Base-by-base conservation (phyloP, 1,139 yeast genomes). In the Yamadazyma blattariae region DNA sequence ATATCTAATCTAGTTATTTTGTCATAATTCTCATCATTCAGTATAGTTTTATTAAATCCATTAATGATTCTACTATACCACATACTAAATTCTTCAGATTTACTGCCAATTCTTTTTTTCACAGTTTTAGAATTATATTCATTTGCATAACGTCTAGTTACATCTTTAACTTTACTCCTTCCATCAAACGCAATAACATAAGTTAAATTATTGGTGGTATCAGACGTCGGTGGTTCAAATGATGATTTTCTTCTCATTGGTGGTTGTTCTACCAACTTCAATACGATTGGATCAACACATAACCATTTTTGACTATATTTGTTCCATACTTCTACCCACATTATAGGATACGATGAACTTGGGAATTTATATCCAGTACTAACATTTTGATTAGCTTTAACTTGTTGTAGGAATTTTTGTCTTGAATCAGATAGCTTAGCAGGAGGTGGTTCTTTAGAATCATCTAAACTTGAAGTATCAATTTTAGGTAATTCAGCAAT, bases 301-400 rank as follows among this genome's bases (percentile, higher is more conserved):
- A 88, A 72, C 95, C 97, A 90, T 41, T 73, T 75, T 40, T 78
- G 72, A 5, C 78, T 60, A 40, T 72, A 77, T 34, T 73, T 73
- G 54, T 92, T 92, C 95, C 96, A 92, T 0, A 86, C 96, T 56
- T 92, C 99, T 12, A 79, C 81, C 98, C 98, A 92, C 52, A 84
- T 88, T 0, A 88, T 69, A 0, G 97, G 97, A 50, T 65, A 82
- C 4, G 56, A 50, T 0, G 77, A 63, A 15, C 59, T 58, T 7
- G 57, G 42, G 29, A 40, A 46, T 32, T 37, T 37, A 25, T 40
- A 43, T 15, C 27, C 27, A 15, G 36, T 41, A 5, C 7, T 5
- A 10, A 25, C 15, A 12, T 27, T 18, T 17, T 35, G 15, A 35
- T 32, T 19, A 4, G 40, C 30, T 39, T 19, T 41, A 38, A 7